Base-by-base conservation (phyloP, 129 eudicot species). In the Pulicaria dysenterica region DNA sequence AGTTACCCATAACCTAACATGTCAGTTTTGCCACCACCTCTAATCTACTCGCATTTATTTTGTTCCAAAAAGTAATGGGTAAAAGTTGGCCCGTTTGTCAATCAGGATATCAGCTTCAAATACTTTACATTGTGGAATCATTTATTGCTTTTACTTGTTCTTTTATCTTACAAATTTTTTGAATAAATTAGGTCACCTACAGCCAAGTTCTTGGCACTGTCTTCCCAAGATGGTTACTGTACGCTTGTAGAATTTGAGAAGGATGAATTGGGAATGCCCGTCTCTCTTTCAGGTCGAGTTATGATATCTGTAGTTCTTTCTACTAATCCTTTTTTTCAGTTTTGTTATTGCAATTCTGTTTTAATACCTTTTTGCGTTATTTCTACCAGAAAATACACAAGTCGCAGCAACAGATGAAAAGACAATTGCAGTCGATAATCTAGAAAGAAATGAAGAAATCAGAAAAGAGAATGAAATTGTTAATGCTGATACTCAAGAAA, bases 211-310 rank as follows among this genome's bases (percentile, higher is more conserved):
- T 48, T 94, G 69, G 98, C 89, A 69, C 50, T 90, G 47, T 94
- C 98, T 67, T 94, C 98, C 7, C 97, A 88, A 83, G 98, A 94
- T 76, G 98, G 98, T 67, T 94, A 88, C 58, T 90, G 98, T 64
- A 85, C 98, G 10, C 86, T 94, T 12, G 79, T 94, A 12, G 96
- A 94, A 83, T 94, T 90, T 34, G 96, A 90, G 54, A 83, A 77
- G 76, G 81, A 91, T 64, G 99, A 95, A 81, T 79, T 95, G 56
- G 99, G 99, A 48, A 45, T 79, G 19, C 84, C 91, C 2, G 70
- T 86, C 62, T 48, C 88, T 43, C 76, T 74, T 3, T 60, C 90
- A 88, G 99, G 99, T 95, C 71, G 7, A 64, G 13, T 73, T 70
- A 5, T 15, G 38, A 15, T 54, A 50, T 44, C 2, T 24, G 31